Evolutionary conservation across 305 asterid species (phyloP), one percentile per base, ranked within the genome.

Genomic region (Solanum hybrid): DNA sequence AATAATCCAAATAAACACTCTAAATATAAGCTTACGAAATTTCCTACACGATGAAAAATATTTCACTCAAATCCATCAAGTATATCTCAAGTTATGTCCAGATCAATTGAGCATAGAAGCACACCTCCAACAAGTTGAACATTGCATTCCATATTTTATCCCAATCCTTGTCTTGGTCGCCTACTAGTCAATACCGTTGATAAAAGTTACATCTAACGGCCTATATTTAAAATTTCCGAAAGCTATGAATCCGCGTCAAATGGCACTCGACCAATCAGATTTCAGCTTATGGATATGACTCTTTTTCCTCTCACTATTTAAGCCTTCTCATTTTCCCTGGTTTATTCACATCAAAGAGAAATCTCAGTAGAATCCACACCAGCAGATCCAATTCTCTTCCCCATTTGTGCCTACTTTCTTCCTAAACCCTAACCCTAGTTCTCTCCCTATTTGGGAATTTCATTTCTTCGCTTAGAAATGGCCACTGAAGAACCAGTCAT

Each of bases 101-200:
- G 5, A 91, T 91, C 31, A 97, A 94, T 94, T 91, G 86, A 94
- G 92, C 94, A 92, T 22, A 96, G 93, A 97, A 97, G 92, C 99
- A 97, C 99, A 97, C 94, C 89, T 61, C 78, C 2, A 22, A 16
- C 6, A 90, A 90, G 91, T 73, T 73, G 92, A 93, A 89, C 86
- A 89, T 71, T 89, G 91, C 88, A 89, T 85, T 88, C 39, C 81
- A 39, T 67, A 14, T 14, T 75, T 90, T 93, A 89, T 71, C 61
- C 90, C 90, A 82, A 90, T 81, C 90, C 88, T 81, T 28, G 67
- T 78, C 85, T 31, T 71, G 34, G n/a, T 13, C 18, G 12, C 24
- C 74, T 3, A 29, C 34, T 18, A 6, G 34, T 87, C 28, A 26
- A 20, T 7, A 18, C 94, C 92, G 90, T 90, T 75, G 94, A 89